A percentile compares a stretch with the other conserved stretches of the same genome.
Evolutionary conservation across 2,329 filamentous ascomycete genomes (phyloP).

Genomic region (Botrytis hyacinthi): DNA sequence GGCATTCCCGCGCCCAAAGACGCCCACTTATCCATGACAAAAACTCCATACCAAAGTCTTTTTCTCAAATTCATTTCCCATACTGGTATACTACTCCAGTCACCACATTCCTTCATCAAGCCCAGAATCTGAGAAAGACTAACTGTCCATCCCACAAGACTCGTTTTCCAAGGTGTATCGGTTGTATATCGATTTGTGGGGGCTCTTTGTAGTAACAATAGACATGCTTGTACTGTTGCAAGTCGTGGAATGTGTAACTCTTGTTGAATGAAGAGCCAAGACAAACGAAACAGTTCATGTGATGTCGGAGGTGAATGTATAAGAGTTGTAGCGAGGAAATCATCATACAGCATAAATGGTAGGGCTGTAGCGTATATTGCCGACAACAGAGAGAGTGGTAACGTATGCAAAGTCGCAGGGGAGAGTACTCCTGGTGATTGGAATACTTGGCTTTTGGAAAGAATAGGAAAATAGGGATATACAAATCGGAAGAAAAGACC

Average conservation of each 20-base stretch:
- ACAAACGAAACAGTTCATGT: conserved; percentile 37
- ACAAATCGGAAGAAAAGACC: conserved; percentile 45
- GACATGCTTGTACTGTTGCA: conserved; percentile 39
- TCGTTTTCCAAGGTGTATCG: conserved; percentile 40
- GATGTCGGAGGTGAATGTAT: conserved; percentile 37
- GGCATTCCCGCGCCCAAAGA: conserved; percentile 40
- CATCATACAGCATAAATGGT: conserved; percentile 46
- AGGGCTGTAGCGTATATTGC: conserved; percentile 46
- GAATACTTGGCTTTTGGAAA: conserved; percentile 41
- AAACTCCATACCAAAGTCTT: conserved; percentile 39
- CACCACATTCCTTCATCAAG: conserved; percentile 37
- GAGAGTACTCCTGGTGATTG: conserved; percentile 29
- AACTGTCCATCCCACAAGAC: conserved; percentile 39
- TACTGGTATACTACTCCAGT: conserved; percentile 37
- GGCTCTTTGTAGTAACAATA: conserved; percentile 38
- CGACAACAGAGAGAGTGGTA: conserved; percentile 42
- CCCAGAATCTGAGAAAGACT: conserved; percentile 39
- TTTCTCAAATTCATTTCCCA: conserved; percentile 39
- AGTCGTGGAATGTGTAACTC: conserved; percentile 40
- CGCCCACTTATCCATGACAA: conserved; percentile 41
- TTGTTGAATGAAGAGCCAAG: conserved; percentile 38
- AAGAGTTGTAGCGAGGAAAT: conserved; percentile 38
- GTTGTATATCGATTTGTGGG: conserved; percentile 39
- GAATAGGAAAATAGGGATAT: conserved; percentile 46
- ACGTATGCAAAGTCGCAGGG: conserved; percentile 37